Evolutionary conservation across 2,329 filamentous ascomycete species (phyloP).

Genomic region (Aspergillus uvarum): DNA sequence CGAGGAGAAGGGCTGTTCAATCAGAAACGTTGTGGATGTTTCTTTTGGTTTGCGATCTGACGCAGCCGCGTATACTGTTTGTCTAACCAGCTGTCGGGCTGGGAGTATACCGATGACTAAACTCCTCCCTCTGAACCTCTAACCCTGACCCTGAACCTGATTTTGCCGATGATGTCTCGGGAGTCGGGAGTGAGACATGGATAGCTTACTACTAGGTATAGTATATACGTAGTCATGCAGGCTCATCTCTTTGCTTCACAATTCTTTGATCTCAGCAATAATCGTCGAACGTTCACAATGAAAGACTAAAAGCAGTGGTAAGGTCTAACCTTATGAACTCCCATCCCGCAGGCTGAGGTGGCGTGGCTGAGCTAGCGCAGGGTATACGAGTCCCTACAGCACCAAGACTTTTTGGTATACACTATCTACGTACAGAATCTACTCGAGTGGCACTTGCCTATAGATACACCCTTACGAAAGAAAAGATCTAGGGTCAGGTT

Average conservation of each 20-base stretch:
- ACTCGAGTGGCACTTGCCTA: too few relatives aligned
- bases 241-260: too few relatives aligned
- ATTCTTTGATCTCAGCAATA: too few relatives aligned
- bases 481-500: neutral
- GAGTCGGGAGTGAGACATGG: neutral
- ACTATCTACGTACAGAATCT: neutral
- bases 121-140: neutral
- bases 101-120: neutral
- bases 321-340: neutral
- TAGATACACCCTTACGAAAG: too few relatives aligned
- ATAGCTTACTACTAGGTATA: too few relatives aligned
- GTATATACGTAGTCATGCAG: too few relatives aligned
- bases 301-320: too few relatives aligned
- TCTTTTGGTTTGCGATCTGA: neutral
- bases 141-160: neutral
- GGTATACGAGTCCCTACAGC: constrained; percentile 10
- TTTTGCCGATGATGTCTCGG: neutral
- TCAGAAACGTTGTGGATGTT: neutral
- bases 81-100: neutral
- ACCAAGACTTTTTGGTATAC: neutral
- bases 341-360: neutral
- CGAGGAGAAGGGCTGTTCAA: neutral
- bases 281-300: too few relatives aligned
- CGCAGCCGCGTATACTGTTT: neutral
- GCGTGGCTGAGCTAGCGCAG: constrained; percentile 7